Percentiles rank a stretch among this genome's conserved stretches.
These are phyloP conservation scores for Penicillium corylophilum DNA, from an alignment of 2,329 filamentous ascomycete species.

Conservation along the genomic window DNA sequence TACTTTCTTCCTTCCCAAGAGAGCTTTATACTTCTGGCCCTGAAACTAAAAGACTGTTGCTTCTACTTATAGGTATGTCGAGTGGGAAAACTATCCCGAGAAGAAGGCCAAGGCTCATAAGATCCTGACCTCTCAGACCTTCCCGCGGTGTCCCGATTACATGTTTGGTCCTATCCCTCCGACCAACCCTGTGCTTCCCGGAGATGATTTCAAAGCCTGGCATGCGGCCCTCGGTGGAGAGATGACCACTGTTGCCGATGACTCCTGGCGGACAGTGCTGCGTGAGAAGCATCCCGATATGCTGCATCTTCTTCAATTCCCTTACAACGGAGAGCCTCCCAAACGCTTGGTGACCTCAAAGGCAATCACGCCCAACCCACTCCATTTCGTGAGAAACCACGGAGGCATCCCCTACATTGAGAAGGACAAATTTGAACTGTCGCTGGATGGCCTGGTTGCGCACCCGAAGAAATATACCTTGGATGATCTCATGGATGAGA, in stretches of 20 bases:
- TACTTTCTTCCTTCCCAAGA: constrained; percentile 13
- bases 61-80: constrained; percentile 53
- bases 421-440: constrained; percentile 53
- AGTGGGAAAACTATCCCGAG: constrained; percentile 69
- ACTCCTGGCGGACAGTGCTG: constrained; percentile 57
- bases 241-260: constrained; percentile 53
- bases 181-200: constrained; percentile 59
- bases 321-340: constrained; percentile 64
- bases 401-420: constrained; percentile 69
- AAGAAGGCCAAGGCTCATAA: constrained; percentile 62
- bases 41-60: constrained; percentile 1
- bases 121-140: constrained; percentile 56
- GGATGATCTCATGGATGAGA: constrained; percentile 61
- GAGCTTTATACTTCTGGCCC: background rate
- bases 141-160: constrained; percentile 52
- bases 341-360: constrained; percentile 57
- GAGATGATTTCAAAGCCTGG: constrained; percentile 59
- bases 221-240: constrained; percentile 54
- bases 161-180: constrained; percentile 56
- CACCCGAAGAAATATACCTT: constrained; percentile 58
- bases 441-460: constrained; percentile 61
- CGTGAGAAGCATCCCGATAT: constrained; percentile 61
- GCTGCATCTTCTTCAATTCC: constrained; percentile 62
- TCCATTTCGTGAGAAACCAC: constrained; percentile 71
- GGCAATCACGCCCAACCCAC: constrained; percentile 58